phyloP scores from a whole-genome alignment of 192 early-diverging fungal species.

The Ambispora gerdemannii region DNA sequence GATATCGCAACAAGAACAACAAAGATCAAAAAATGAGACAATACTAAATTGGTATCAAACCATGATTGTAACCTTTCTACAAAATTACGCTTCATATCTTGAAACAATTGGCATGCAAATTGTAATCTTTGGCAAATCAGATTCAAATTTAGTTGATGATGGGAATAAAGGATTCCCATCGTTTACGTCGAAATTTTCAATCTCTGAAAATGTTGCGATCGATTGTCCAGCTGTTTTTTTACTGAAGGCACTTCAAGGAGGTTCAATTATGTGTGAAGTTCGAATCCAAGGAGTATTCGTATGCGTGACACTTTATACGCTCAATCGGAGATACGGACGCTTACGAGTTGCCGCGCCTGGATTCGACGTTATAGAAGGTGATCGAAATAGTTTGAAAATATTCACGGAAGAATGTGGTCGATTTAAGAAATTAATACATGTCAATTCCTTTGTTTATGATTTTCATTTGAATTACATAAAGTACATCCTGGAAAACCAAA shows the following conservation, averaged over 20 bases:
- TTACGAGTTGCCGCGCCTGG: constrained; percentile 39
- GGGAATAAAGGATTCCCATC: constrained; percentile 34
- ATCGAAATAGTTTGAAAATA: constrained; percentile 45
- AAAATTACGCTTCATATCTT: constrained; percentile 54
- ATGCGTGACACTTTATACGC: constrained; percentile 55
- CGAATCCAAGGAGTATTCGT: constrained; percentile 55
- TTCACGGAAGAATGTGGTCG: constrained; percentile 58
- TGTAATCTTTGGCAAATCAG: constrained; percentile 49
- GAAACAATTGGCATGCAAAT: constrained; percentile 59
- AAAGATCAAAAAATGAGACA: background rate
- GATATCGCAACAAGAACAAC: background rate
- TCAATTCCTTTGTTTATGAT: constrained; percentile 62
- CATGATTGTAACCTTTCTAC: constrained; percentile 49
- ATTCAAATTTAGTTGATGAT: constrained; percentile 35
- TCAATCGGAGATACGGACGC: constrained; percentile 52
- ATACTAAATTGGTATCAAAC: constrained; percentile 45
- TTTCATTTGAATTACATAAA: constrained; percentile 55
- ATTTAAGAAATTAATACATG: constrained; percentile 57
- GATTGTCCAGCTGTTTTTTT: constrained; percentile 48
- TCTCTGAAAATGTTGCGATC: constrained; percentile 40
- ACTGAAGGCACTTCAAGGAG: constrained; percentile 52
- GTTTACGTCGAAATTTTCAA: constrained; percentile 47
- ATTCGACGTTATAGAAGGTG: constrained; percentile 38
- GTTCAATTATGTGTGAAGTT: constrained; percentile 60
- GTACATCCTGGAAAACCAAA: constrained; percentile 41